Evolutionary conservation across 805 yeast species (phyloP).

Genomic region (Saccharomycopsis guyanensis): DNA sequence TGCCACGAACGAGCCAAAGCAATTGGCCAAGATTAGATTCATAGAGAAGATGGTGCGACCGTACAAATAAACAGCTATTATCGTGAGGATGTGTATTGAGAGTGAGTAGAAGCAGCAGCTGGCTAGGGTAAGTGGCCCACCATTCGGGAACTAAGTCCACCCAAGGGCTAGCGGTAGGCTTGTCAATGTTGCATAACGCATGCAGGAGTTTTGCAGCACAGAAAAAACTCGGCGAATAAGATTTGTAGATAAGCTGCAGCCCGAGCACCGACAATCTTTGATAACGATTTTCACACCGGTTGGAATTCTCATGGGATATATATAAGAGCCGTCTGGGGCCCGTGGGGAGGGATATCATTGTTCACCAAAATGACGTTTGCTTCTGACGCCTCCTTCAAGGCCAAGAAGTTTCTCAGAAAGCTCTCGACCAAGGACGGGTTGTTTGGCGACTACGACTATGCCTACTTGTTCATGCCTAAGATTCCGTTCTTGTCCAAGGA

Average conservation of each 20-base stretch:
- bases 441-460: slow-evolving; percentile 83
- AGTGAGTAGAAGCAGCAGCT: no score
- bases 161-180: no score
- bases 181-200: neutral
- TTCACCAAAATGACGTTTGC: neutral
- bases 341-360: no score
- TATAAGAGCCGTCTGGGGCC: no score
- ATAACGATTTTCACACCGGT: neutral
- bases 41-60: slow-evolving; percentile 36
- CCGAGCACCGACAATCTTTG: neutral
- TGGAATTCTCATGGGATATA: no score
- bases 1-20: slow-evolving; percentile 40
- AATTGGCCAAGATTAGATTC: slow-evolving; percentile 27
- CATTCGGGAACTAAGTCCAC: no score
- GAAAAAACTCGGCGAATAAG: neutral
- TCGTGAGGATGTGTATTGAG: no score
- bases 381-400: slow-evolving; percentile 8
- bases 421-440: slow-evolving; percentile 73
- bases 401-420: slow-evolving; percentile 28
- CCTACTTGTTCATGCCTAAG: slow-evolving; percentile 69
- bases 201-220: neutral
- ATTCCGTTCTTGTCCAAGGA: slow-evolving; percentile 53
- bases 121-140: no score
- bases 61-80: neutral
- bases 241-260: neutral